Base-by-base conservation (phyloP, 164 flowering plant species). In the Piper betle region DNA sequence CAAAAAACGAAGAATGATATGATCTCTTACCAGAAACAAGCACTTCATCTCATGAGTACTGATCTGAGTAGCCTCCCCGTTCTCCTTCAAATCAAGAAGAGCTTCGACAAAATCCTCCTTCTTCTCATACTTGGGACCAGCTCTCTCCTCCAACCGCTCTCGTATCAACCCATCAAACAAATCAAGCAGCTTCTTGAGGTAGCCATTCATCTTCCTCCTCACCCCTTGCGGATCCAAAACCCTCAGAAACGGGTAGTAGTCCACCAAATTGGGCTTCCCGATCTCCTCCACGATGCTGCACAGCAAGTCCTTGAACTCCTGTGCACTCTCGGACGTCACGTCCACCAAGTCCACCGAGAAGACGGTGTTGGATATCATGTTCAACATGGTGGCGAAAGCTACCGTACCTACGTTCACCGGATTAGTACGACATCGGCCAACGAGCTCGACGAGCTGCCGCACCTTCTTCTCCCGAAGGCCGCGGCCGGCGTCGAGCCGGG, bases 251-350 rank as follows among this genome's bases (percentile, higher is more conserved):
- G 71, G 67, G 60, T 62, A 68, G 53, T 38, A 68, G 54, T 68
- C 71, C 5, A 62, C 11, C 4, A 58, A 11, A 33, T 68, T 69
- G 4, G 73, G 73, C 19, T 6, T 66, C 33, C 65, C 75, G 0
- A 33, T 48, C 48, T 52, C 68, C 10, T 43, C 61, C 63, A 66
- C 55, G n/a, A 68, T 37, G 4, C 39, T 37, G 41, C 56, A 9
- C 37, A 68, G 20, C 4, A 62, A 9, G 43, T 66, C 69, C n/a
- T n/a, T n/a, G n/a, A n/a, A n/a, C n/a, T n/a, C n/a, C n/a, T n/a
- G n/a, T n/a, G n/a, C n/a, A n/a, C n/a, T n/a, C n/a, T n/a, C n/a
- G n/a, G n/a, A n/a, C n/a, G n/a, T n/a, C n/a, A n/a, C n/a, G n/a
- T n/a, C n/a, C n/a, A n/a, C n/a, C n/a, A n/a, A n/a, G n/a, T n/a